Evolutionary conservation across 2,329 filamentous ascomycete species (phyloP), one percentile per base, ranked within the genome.

Genomic region (Graphilbum fragrans): DNA sequence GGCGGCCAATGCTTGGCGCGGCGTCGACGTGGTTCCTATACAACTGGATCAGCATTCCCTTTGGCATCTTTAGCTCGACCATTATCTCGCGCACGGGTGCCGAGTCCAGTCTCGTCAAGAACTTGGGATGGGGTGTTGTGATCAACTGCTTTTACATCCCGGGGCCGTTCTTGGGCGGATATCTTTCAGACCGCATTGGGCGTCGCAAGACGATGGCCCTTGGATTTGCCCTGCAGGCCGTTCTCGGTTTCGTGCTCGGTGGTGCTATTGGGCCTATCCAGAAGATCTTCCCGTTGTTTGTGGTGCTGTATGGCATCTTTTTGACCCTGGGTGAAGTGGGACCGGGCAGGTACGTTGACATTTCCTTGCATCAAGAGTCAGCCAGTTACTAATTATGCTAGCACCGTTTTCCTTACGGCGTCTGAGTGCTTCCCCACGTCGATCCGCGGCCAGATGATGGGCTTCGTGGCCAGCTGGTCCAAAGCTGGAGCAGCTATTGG

Each of bases 11-110:
- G 35, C 50, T 72, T 4, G 70, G 70, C 14, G 61, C 63, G 7
- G 61, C 67, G 2, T 45, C 62, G 1, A 61, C 65, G 10, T 74
- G 70, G 69, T 73, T 73, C 51, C 52, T 63, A 21, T 65, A 75
- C 51, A 69, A 77, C 50, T 76, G 34, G 16, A 34, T 47, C 37
- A 47, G 39, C 46, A 36, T 45, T 6, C 70, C 71, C 0, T 73
- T 74, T 45, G 69, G 69, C 9, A 62, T 75, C 22, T 74, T 74
- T 53, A 66, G 64, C 42, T 67, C 67, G 1, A 71, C 69, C 19
- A 73, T 74, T 43, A 63, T 72, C 39, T 53, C 55, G 4, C 56
- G 62, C 20, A 54, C 64, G 22, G 64, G 65, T 22, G 49, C 61
- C 0, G 53, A 58, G 14, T 58, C 65, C 27, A 64, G 58, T n/a